These are phyloP conservation scores for Globisporangium lucens DNA, from an alignment of 352 stramenopile species.

Conservation along the genomic window DNA sequence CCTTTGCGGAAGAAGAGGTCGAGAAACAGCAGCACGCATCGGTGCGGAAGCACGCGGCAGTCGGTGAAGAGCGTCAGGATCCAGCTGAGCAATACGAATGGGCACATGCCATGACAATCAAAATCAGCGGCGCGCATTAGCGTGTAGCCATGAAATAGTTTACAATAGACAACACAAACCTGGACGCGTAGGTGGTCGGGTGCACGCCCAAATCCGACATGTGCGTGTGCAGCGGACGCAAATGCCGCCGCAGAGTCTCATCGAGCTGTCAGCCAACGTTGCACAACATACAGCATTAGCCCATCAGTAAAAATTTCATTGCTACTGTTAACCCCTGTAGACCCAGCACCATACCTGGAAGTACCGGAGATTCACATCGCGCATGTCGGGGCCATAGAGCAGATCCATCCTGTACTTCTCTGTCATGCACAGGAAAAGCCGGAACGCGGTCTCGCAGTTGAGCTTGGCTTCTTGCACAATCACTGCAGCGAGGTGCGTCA, in stretches of 20 bases:
- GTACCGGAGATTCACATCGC: slow-evolving; percentile 49
- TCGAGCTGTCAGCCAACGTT: slow-evolving; percentile 25
- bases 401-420: slow-evolving; percentile 50
- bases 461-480: slow-evolving; percentile 46
- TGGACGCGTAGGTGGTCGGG: slow-evolving; percentile 43
- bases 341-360: slow-evolving; percentile 23
- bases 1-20: slow-evolving; percentile 50
- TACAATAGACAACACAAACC: too few relatives aligned
- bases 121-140: too few relatives aligned
- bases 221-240: slow-evolving; percentile 34
- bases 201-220: slow-evolving; percentile 45
- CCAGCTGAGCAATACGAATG: slow-evolving; percentile 24
- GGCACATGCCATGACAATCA: too few relatives aligned
- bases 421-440: slow-evolving; percentile 44
- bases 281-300: background rate
- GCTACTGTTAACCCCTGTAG: background rate
- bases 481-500: slow-evolving; percentile 42
- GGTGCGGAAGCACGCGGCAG: slow-evolving; percentile 35
- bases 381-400: slow-evolving; percentile 46
- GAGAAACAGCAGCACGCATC: slow-evolving; percentile 36
- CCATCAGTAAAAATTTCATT: background rate
- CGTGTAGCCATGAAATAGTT: too few relatives aligned
- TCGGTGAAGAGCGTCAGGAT: slow-evolving; percentile 56
- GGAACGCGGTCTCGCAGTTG: slow-evolving; percentile 45
- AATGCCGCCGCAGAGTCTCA: slow-evolving; percentile 36